Conservation (phyloP, 257 asterid genomes). For the Solanum bulbocastanum region DNA sequence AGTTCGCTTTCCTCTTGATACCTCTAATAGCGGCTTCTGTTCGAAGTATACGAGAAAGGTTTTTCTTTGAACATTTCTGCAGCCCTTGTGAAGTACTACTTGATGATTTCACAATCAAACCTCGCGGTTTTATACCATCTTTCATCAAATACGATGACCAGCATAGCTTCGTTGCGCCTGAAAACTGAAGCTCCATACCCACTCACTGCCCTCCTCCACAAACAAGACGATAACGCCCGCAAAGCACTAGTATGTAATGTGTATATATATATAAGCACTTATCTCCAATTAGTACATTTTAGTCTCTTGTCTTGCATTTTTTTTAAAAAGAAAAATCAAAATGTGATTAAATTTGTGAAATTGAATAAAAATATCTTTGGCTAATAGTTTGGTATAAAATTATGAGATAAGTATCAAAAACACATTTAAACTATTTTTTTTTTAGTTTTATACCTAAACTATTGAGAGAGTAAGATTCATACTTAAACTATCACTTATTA, state of each 20-base stretch:
- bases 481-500: too few relatives aligned
- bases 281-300: background rate
- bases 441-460: too few relatives aligned
- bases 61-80: constrained; percentile 42
- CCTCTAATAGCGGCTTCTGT: constrained; percentile 65
- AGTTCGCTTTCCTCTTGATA: constrained; percentile 61
- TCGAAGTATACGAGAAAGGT: constrained; percentile 58
- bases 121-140: background rate
- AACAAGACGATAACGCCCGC: background rate
- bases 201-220: background rate
- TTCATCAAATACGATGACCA: constrained; percentile 1
- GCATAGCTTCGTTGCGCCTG: constrained; percentile 15
- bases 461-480: too few relatives aligned
- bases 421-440: too few relatives aligned
- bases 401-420: too few relatives aligned
- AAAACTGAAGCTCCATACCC: constrained; percentile 52
- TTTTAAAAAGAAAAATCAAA: too few relatives aligned
- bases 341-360: background rate
- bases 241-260: background rate
- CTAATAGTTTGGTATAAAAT: too few relatives aligned
- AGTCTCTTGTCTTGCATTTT: background rate
- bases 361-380: background rate
- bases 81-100: constrained; percentile 25
- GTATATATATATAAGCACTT: background rate
- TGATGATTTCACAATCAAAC: constrained; percentile 1